Conservation (phyloP, 2,329 filamentous ascomycete genomes). For the Periconia sp. region DNA sequence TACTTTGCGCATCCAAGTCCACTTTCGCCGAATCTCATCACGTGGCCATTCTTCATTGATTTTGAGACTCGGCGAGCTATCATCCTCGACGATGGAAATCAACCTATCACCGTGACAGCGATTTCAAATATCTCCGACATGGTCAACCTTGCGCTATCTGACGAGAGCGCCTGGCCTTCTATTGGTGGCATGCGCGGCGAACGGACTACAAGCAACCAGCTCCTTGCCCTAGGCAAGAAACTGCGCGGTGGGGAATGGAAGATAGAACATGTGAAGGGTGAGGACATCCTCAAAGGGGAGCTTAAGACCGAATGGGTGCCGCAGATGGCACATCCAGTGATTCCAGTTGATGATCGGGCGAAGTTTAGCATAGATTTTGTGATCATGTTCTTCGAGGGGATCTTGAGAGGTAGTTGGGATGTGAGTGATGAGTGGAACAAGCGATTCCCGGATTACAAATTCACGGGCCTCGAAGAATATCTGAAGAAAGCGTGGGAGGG, state of each 20-base stretch:
- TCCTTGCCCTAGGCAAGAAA: conserved; percentile 35
- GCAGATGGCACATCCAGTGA: conserved; percentile 35
- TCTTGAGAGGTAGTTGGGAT: conserved; percentile 51
- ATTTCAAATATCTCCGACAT: conserved; percentile 32
- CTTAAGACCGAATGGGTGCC: conserved; percentile 52
- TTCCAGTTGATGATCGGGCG: conserved; percentile 45
- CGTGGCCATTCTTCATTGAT: conserved; percentile 43
- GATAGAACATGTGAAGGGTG: conserved; percentile 53
- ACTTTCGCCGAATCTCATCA: conserved; percentile 53
- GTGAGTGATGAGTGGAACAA: conserved; percentile 55
- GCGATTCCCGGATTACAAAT: conserved; percentile 53
- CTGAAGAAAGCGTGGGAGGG: conserved; percentile 50
- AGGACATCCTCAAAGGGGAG: conserved; percentile 56
- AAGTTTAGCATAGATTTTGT: conserved; percentile 46
- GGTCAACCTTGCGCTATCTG: conserved; percentile 31
- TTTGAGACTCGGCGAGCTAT: conserved; percentile 34
- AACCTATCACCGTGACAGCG: conserved; percentile 33
- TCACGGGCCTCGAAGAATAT: conserved; percentile 51
- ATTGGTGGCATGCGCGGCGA: conserved; percentile 34
- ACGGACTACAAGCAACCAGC: conserved; percentile 30
- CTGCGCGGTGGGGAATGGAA: conserved; percentile 38
- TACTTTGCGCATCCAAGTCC: conserved; percentile 60
- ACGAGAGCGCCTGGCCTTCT: conserved; percentile 31
- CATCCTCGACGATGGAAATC: conserved; percentile 32
- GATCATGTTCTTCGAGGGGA: conserved; percentile 51